Evolutionary conservation across 1,139 yeast species (phyloP), one percentile per base, ranked within the genome.

Genomic region (Sugiyamaella paludigena): DNA sequence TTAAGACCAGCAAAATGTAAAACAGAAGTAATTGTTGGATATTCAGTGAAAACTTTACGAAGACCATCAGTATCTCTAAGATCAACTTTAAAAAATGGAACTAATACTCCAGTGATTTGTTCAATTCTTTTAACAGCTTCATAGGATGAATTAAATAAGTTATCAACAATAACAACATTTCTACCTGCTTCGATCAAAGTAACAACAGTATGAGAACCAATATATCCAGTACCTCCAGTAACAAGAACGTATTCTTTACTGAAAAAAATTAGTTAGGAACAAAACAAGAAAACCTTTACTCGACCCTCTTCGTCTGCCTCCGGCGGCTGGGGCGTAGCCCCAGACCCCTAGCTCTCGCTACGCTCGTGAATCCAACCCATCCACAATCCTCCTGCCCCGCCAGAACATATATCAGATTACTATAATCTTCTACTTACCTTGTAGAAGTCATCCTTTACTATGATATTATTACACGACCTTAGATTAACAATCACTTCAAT

Each of bases 221-320:
- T 85, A 68, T 87, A 87, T 30, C 95, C 95, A 31, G 94, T 88
- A 48, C 95, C 95, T 41, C 95, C 95, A 30, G 95, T 84, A 32
- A 87, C 91, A 51, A 86, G 73, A 50, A 85, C 83, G 64, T 48
- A 58, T 51, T 52, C 58, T 31, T 41, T 37, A n/a, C 34, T 31
- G 32, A 29, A 10, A 31, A n/a, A 6, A 31, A 4, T 5, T 5
- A 19, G 24, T 19, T 19, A 19, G 24, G 5, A 19, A 19, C 3
- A 19, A 19, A 19, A 19, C 24, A 19, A 19, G 5, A 19, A 19
- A 19, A 19, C n/a, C n/a, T n/a, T n/a, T n/a, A n/a, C n/a, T n/a
- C 16, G 11, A 26, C 11, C 5, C 8, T 15, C 35, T 32, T 10
- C n/a, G 37, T 13, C 27, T 13, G 37, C 24, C 37, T 34, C 37